Conservation (phyloP, 2,329 filamentous ascomycete genomes). For the Aspergillus sp. region DNA sequence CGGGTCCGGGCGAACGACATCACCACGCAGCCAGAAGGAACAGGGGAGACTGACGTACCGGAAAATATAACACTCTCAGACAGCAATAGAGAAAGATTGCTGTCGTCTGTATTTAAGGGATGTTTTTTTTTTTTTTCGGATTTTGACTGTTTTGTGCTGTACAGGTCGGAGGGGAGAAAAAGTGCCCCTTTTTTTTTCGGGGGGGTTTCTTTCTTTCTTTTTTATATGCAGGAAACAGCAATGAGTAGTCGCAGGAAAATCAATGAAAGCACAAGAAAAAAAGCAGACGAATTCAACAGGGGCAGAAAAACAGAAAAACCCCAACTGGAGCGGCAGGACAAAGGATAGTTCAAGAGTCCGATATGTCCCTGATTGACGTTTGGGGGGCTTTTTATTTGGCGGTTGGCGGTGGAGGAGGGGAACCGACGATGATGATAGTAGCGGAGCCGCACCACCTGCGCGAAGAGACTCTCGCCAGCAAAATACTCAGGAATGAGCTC, state of each 20-base stretch:
- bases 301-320: not conserved
- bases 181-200: not conserved
- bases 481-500: not conserved
- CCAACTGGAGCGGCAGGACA: not conserved
- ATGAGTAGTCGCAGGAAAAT: not conserved
- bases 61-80: not conserved
- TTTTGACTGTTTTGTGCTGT: not conserved
- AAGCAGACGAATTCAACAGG: not conserved
- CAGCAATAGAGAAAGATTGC: not conserved
- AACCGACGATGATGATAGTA: not conserved
- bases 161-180: not conserved
- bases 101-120: not conserved
- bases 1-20: constrained; percentile 8
- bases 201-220: not conserved
- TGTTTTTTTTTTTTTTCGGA: not conserved
- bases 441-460: not conserved
- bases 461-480: not conserved
- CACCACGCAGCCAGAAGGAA: constrained; percentile 4
- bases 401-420: not conserved
- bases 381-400: not conserved
- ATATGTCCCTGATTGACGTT: too few relatives aligned
- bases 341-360: not conserved
- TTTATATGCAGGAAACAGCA: constrained; percentile 1
- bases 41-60: not conserved
- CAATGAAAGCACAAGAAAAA: not conserved